Evolutionary conservation across 129 eudicot genomes (phyloP).

Genomic region (Gnaphalium uliginosum): DNA sequence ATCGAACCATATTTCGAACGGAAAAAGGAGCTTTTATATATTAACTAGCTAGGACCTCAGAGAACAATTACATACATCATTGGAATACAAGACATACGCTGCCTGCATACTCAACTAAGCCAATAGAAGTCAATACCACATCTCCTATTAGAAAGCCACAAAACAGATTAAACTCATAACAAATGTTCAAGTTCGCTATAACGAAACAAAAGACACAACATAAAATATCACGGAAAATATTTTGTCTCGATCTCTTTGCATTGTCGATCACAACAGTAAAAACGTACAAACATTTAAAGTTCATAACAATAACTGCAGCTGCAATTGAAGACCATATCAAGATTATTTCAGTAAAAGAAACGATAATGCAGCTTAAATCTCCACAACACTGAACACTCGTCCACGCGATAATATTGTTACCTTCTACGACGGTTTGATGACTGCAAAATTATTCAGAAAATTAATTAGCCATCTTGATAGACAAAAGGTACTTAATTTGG

Average conservation of each 20-base stretch:
- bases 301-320: constrained; percentile 9
- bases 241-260: background rate
- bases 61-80: background rate
- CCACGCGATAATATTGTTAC: background rate
- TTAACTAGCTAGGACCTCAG: too few relatives aligned
- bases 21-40: too few relatives aligned
- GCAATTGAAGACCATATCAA: constrained; percentile 3
- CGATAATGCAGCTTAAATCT: too few relatives aligned
- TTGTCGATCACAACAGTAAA: background rate
- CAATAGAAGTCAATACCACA: too few relatives aligned
- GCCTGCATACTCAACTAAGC: too few relatives aligned
- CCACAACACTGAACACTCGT: background rate
- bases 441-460: constrained; percentile 8
- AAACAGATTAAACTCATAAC: background rate
- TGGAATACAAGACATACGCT: too few relatives aligned
- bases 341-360: too few relatives aligned
- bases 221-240: background rate
- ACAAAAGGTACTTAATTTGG: background rate
- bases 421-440: background rate
- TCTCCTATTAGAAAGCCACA: background rate
- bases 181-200: constrained; percentile 3
- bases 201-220: background rate
- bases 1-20: too few relatives aligned
- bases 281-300: background rate
- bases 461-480: background rate